Base-by-base conservation (phyloP, 257 asterid genomes). In the Nicotiana noctiflora region DNA sequence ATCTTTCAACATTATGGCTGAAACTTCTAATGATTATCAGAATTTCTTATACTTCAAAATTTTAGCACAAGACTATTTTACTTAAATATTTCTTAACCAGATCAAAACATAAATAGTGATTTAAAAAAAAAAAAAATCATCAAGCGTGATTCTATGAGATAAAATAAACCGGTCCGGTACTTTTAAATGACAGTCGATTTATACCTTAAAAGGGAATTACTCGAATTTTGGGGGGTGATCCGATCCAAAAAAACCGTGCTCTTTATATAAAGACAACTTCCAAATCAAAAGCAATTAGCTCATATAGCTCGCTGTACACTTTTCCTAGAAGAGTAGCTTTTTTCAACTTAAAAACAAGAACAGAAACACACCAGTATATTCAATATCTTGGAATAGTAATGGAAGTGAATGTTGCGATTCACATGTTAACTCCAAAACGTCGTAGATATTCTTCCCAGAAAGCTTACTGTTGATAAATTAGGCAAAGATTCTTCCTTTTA, bases 381-480 rank as follows among this genome's bases (percentile, higher is more conserved):
- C 60, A 79, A 61, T 46, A 63, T 51, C 79, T 70, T 81, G 44
- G 46, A 49, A 57, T 56, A 40, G 75, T 64, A 15, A 92, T 92
- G 97, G 93, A 91, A 49, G 85, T 86, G 46, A 86, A 86, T 66
- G 75, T 85, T 57, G 81, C 83, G 56, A 72, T 79, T 77, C 86
- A 85, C 82, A 77, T 79, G 53, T 86, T 83, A 64, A 84, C 77
- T 79, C 76, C 84, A 6, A 84, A 82, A 84, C 93, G 88, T 87
- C 87, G 91, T 82, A 86, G 92, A 86, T 94, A 92, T 90, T 87
- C 95, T 76, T 91, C 94, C 82, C 92, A 88, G 85, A 82, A 90
- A 81, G 91, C 91, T 75, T 87, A 86, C 88, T 86, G 88, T 81
- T 92, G 89, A 86, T 82, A 81, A 44, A 79, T 0, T 51, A 23